Evolutionary conservation across 192 early-diverging fungal genomes (phyloP).

Genomic region (Podila epigama): DNA sequence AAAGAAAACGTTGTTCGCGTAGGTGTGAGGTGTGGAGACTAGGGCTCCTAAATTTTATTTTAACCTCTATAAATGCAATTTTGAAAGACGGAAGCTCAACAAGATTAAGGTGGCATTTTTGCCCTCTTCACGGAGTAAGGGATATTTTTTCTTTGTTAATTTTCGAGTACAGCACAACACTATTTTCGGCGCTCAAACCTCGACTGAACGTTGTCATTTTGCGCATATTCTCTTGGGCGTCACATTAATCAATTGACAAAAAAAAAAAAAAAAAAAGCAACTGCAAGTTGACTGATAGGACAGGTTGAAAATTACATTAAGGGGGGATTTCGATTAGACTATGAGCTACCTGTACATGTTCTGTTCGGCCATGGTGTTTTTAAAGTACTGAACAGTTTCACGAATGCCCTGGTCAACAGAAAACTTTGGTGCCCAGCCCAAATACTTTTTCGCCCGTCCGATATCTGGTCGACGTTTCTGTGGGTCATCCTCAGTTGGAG

Average conservation of each 20-base stretch:
- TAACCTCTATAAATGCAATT: no score
- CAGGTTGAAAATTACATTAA: no score
- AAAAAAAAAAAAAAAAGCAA: not conserved
- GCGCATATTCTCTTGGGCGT: slow-evolving; percentile 72
- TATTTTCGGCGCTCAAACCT: no score
- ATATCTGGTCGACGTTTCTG: slow-evolving; percentile 81
- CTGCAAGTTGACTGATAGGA: no score
- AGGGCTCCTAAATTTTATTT: no score
- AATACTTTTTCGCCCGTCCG: slow-evolving; percentile 61
- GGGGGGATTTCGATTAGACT: not conserved
- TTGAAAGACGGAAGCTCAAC: no score
- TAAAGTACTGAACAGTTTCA: slow-evolving; percentile 84
- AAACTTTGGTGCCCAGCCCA: slow-evolving; percentile 80
- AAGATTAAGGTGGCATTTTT: no score
- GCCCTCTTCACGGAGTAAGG: no score
- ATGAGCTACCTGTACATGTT: slow-evolving; percentile 9
- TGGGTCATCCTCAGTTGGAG: slow-evolving; percentile 78
- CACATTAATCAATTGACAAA: slow-evolving; percentile 54
- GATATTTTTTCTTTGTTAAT: no score
- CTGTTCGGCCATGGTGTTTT: slow-evolving; percentile 40
- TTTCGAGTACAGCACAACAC: not conserved
- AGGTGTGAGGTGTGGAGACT: no score
- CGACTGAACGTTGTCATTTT: no score
- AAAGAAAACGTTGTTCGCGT: no score
- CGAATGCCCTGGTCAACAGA: slow-evolving; percentile 78